Conservation (phyloP, 2,329 filamentous ascomycete species). For the Metarhizium anisopliae region DNA sequence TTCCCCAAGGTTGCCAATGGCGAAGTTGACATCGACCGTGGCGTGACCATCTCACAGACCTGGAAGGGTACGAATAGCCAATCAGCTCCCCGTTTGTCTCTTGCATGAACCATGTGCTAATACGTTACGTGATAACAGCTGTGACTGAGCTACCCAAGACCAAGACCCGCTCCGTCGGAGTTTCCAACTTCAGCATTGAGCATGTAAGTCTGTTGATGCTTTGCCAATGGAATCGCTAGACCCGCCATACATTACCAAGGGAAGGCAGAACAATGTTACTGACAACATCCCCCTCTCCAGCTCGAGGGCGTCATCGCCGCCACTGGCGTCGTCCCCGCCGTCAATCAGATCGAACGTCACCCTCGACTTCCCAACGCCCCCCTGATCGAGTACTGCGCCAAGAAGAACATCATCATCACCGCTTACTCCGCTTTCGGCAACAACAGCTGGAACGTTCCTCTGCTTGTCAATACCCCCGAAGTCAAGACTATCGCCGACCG, state of each 20-base stretch:
- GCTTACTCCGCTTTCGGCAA: slow-evolving; percentile 52
- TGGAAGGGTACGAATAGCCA: slow-evolving; percentile 29
- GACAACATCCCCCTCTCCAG: slow-evolving; percentile 11
- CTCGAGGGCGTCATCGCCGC: slow-evolving; percentile 47
- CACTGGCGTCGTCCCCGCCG: slow-evolving; percentile 48
- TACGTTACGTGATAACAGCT: slow-evolving; percentile 14
- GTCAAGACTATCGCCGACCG: slow-evolving; percentile 47
- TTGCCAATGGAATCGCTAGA: not conserved
- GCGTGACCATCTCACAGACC: slow-evolving; percentile 31
- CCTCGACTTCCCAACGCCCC: slow-evolving; percentile 49
- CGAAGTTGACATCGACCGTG: slow-evolving; percentile 33
- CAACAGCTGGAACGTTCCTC: slow-evolving; percentile 34
- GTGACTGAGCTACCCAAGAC: slow-evolving; percentile 48
- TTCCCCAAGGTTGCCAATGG: slow-evolving; percentile 33
- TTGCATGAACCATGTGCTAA: not conserved
- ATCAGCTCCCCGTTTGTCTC: not conserved
- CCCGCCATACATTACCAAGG: not conserved
- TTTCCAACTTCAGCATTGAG: slow-evolving; percentile 64
- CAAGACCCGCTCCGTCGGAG: slow-evolving; percentile 59
- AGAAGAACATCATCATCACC: slow-evolving; percentile 58
- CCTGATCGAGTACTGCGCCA: slow-evolving; percentile 49
- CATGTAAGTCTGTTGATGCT: slow-evolving; percentile 18
- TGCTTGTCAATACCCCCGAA: slow-evolving; percentile 48
- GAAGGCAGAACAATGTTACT: not conserved
- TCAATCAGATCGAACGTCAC: slow-evolving; percentile 63